Evolutionary conservation across 192 early-diverging fungal species (phyloP), one percentile per base, ranked within the genome.

Genomic region (Umbelopsis isabellina): DNA sequence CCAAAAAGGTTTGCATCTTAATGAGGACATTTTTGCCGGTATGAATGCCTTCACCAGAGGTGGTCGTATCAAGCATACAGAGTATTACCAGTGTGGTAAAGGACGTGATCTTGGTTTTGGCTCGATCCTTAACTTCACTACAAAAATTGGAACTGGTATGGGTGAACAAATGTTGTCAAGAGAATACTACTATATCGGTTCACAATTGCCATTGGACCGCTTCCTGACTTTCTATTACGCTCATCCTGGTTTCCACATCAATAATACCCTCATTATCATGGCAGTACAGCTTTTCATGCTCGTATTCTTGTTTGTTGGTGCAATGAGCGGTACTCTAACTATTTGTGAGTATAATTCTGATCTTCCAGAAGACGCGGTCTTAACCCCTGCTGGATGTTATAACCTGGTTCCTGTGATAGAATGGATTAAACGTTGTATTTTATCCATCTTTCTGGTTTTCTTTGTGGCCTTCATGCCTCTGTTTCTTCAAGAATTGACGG

Each of bases 91-190:
- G 81, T 93, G 92, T 75, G 93, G 94, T 45, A 95, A 95, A 82
- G 94, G 94, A 8, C 91, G 92, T 75, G 94, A 95, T 79, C 84
- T 95, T 50, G 92, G 93, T 9, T 93, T 95, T 83, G 90, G 89
- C 61, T 95, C 93, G 8, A 91, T 93, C 66, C 90, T 95, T 74
- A 91, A 92, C 77, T 95, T 94, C 71, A 91, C 91, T 69, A 92
- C 94, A 58, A 95, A 95, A 80, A 94, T 95, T 53, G 92, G 93
- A 52, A 92, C 92, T 9, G 94, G 94, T 69, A 95, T 95, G 94
- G 92, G 91, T 50, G 94, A 95, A 79, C 94, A 95, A 80, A 93
- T 95, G 88, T 75, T 95, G 48, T 95, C 94, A n/a, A 88, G 94
- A 71, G 94, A 95, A 75, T 93, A 95, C 79, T 94, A 95, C 79